Evolutionary conservation across 352 stramenopile species (phyloP), one percentile per base, ranked within the genome.

Genomic region (Phytophthora sp.): DNA sequence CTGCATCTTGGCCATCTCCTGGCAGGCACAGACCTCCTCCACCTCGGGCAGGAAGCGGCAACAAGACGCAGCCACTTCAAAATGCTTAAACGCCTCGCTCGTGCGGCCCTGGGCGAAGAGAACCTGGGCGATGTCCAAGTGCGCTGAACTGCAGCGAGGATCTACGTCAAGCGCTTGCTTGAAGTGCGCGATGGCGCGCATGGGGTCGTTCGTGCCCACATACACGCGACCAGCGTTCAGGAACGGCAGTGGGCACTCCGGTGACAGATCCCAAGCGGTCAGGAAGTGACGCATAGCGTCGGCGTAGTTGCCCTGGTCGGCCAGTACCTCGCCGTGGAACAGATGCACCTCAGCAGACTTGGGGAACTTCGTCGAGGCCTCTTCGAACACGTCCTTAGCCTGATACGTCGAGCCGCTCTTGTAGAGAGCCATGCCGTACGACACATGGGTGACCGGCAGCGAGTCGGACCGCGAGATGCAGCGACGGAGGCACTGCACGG

Each of bases 381-480:
- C 81, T 2, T 88, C 67, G 26, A 95, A 95, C 47, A 94, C 80
- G 50, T 95, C 87, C 56, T 90, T 86, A 11, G 85, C 84, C 66
- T 95, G 87, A 60, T 88, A 93, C 18, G 84, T 76, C 0, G 86
- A 95, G 3, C 87, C 86, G 36, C 84, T 91, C 58, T 93, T 94
- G 73, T 94, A 95, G 13, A 95, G 76, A 50, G 87, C 87, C 86
- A 94, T 95, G 39, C 82, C 87, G 67, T 94, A 95, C 18, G 84
- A 89, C 11, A 95, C 78, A 44, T 93, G 80, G 0, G 79, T 92
- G 15, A 94, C 83, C 0, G 84, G 79, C 24, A 95, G 67, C 24
- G 73, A 68, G 16, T 94, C 84, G n/a, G 82, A 94, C 30, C 85
- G 82, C 15, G 86, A 86, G 62, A 95, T 93, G 23, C 80, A 77